Percentiles rank a stretch among this genome's conserved stretches.
Conservation (phyloP, 208 protist genomes). For the Crithidia thermophila region DNA sequence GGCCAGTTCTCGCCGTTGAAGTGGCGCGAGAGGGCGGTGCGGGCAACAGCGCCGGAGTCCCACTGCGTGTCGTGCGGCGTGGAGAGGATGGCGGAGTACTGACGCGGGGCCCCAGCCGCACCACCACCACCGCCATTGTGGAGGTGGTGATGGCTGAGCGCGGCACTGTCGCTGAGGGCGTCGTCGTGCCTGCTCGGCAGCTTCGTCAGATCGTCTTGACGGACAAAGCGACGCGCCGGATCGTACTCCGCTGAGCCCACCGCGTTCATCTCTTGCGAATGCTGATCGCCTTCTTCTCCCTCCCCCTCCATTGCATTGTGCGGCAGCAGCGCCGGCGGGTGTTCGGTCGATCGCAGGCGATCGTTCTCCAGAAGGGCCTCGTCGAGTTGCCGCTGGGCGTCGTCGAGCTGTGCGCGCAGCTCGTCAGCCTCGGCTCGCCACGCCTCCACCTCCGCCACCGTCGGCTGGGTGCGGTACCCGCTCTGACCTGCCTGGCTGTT, state of each 20-base stretch:
- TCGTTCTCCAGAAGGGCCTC: background rate
- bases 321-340: no score
- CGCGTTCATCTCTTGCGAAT: background rate
- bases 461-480: background rate
- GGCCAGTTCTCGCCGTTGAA: constrained; percentile 59
- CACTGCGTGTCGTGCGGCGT: constrained; percentile 8
- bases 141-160: background rate
- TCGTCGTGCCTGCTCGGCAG: constrained; percentile 4
- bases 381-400: background rate
- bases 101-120: background rate
- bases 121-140: no score
- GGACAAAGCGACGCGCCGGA: constrained; percentile 10
- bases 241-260: background rate
- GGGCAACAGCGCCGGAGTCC: background rate
- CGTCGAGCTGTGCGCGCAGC: constrained; percentile 5
- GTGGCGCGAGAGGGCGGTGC: constrained; percentile 31
- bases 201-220: constrained; percentile 14
- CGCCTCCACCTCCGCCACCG: constrained; percentile 3
- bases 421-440: constrained; percentile 11
- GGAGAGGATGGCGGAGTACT: constrained; percentile 13
- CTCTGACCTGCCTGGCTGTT: background rate
- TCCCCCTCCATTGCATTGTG: no score
- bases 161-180: constrained; percentile 2
- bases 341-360: no score
- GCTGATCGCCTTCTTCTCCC: no score